These are phyloP conservation scores for Macrolepiota dolichaula DNA, from an alignment of 768 basidiomycete genomes.

Conservation along the genomic window DNA sequence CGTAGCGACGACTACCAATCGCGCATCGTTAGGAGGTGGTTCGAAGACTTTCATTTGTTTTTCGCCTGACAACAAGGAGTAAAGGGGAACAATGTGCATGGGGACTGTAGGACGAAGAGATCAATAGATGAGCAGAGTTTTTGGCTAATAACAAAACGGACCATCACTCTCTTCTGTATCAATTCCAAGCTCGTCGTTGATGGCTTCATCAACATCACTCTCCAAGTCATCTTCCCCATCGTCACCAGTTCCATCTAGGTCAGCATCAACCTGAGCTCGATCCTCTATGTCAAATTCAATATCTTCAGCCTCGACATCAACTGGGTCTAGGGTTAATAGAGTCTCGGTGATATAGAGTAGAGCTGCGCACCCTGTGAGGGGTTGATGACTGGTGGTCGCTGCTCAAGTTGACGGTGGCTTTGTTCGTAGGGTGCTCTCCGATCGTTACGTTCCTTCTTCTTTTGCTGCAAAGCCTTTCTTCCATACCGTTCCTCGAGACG, in stretches of 20 bases:
- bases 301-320: slow-evolving; percentile 70
- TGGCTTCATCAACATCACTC: slow-evolving; percentile 62
- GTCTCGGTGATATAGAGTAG: neutral
- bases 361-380: slow-evolving; percentile 45
- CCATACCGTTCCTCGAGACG: slow-evolving; percentile 80
- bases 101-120: slow-evolving; percentile 50
- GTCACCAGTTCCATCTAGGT: slow-evolving; percentile 63
- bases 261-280: slow-evolving; percentile 26
- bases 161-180: slow-evolving; percentile 65
- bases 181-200: slow-evolving; percentile 55
- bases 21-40: slow-evolving; percentile 72
- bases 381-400: slow-evolving; percentile 25
- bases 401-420: slow-evolving; percentile 18
- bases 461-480: slow-evolving; percentile 53
- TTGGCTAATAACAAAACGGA: slow-evolving; percentile 26
- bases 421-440: slow-evolving; percentile 15
- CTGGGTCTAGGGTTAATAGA: slow-evolving; percentile 28
- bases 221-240: slow-evolving; percentile 79
- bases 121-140: slow-evolving; percentile 7
- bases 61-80: slow-evolving; percentile 88
- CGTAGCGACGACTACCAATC: slow-evolving; percentile 92
- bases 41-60: slow-evolving; percentile 94
- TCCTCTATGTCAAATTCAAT: slow-evolving; percentile 51
- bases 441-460: slow-evolving; percentile 26
- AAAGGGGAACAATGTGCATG: slow-evolving; percentile 92